Conservation (phyloP, 352 stramenopile species). For the Pythium insidiosum region DNA sequence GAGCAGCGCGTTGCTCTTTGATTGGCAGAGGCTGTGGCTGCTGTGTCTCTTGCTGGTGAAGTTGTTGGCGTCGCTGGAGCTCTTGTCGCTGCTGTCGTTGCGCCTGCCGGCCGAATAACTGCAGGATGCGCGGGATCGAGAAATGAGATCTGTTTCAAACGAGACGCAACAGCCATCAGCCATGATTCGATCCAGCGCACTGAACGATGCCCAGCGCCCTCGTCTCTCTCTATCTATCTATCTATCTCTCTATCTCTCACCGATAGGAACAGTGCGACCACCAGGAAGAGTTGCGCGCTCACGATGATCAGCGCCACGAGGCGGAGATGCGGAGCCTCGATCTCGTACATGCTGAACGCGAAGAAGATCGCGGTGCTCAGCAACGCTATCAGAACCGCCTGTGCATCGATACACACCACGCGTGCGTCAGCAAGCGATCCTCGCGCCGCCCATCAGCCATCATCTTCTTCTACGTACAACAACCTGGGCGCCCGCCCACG, state of each 20-base stretch:
- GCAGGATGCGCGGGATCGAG: conserved; percentile 32
- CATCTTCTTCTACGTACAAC: no score
- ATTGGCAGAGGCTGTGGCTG: neutral
- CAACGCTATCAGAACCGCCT: conserved; percentile 31
- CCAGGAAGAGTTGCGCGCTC: conserved; percentile 29
- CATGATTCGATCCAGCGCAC: neutral
- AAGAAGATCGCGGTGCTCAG: conserved; percentile 41
- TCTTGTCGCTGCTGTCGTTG: neutral
- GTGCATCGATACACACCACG: neutral
- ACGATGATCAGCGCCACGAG: conserved; percentile 31
- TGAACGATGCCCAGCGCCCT: no score
- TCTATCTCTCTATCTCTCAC: conserved; percentile 2
- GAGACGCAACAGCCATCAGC: neutral
- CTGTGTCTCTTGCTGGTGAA: neutral
- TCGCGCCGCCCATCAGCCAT: no score
- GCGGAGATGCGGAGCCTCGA: conserved; percentile 27
- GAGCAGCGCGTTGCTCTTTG: no score
- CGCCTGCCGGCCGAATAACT: conserved; percentile 11
- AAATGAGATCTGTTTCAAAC: conserved; percentile 34
- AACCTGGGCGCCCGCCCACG: conserved; percentile 16
- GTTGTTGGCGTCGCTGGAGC: conserved; percentile 4
- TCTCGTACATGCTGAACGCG: conserved; percentile 28
- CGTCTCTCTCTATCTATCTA: no score
- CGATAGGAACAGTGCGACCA: conserved; percentile 19
- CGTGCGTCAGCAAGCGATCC: no score